Percentiles rank a stretch among this genome's conserved stretches.
phyloP scores from a whole-genome alignment of 495 filamentous ascomycete genomes.

The Jackrogersella multiformis region DNA sequence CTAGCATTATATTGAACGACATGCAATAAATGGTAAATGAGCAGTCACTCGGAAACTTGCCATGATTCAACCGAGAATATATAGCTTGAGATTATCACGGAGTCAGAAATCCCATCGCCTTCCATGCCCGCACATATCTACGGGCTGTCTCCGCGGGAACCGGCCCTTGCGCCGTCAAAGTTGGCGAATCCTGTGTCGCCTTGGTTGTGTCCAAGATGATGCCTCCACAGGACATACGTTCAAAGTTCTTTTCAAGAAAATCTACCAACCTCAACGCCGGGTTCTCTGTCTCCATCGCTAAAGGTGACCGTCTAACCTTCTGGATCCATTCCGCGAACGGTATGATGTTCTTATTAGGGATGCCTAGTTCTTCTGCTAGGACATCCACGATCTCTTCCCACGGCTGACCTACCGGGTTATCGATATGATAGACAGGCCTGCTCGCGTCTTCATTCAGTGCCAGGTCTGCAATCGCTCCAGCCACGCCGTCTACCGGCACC shows the following conservation, averaged over 20 bases:
- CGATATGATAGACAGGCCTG: constrained; percentile 63
- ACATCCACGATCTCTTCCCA: constrained; percentile 56
- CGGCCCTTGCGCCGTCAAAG: background rate
- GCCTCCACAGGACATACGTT: constrained; percentile 63
- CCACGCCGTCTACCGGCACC: constrained; percentile 60
- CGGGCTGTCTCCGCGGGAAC: background rate
- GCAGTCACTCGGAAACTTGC: too few relatives aligned
- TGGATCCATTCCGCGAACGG: constrained; percentile 60
- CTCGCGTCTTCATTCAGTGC: background rate
- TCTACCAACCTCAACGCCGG: constrained; percentile 56
- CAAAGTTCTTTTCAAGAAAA: constrained; percentile 62
- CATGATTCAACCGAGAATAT: too few relatives aligned
- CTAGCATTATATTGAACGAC: too few relatives aligned
- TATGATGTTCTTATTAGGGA: constrained; percentile 48
- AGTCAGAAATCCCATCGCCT: background rate
- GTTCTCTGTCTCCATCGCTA: constrained; percentile 48
- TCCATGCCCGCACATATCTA: background rate
- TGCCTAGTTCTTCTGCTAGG: constrained; percentile 53
- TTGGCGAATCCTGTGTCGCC: background rate
- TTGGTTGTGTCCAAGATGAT: constrained; percentile 10
- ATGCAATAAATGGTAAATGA: too few relatives aligned
- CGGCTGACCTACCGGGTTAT: constrained; percentile 60
- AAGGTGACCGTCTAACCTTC: constrained; percentile 49
- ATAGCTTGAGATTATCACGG: background rate
- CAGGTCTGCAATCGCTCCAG: constrained; percentile 45